Evolutionary conservation across 371 early-diverging fungal species (phyloP).

Genomic region (Racocetra persica): DNA sequence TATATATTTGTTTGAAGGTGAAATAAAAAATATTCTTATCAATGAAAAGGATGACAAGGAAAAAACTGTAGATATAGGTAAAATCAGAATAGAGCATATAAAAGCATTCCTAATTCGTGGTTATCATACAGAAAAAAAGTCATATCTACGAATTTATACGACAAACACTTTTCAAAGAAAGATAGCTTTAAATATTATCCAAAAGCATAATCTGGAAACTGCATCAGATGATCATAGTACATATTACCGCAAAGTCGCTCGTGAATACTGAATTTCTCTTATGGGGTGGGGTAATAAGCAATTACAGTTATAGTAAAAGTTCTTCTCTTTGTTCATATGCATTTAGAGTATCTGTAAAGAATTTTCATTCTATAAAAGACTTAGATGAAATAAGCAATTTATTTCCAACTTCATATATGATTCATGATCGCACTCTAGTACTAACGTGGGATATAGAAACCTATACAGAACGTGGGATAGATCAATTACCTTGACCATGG

Average conservation of each 20-base stretch:
- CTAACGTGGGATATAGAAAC: background rate
- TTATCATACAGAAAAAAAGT: constrained; percentile 31
- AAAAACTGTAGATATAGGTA: constrained; percentile 17
- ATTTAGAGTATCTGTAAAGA: constrained; percentile 7
- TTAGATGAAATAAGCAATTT: background rate
- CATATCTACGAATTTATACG: constrained; percentile 1
- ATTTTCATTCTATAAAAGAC: constrained; percentile 22
- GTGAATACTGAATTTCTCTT: constrained; percentile 32
- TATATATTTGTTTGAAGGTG: no score
- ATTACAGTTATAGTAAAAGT: background rate
- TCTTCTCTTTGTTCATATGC: background rate
- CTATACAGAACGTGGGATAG: background rate
- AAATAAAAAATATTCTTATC: no score
- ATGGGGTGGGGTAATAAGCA: background rate
- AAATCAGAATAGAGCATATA: constrained; percentile 35
- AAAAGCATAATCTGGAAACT: background rate
- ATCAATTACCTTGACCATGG: background rate
- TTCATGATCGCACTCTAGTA: background rate
- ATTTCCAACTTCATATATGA: background rate
- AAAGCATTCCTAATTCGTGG: background rate
- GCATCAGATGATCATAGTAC: constrained; percentile 28
- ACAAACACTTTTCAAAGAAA: no score
- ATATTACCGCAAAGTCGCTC: constrained; percentile 32
- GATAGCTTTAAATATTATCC: background rate
- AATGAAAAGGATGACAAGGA: no score